phyloP scores from a whole-genome alignment of 345 rosid genomes.

The Salix koriyanagi region DNA sequence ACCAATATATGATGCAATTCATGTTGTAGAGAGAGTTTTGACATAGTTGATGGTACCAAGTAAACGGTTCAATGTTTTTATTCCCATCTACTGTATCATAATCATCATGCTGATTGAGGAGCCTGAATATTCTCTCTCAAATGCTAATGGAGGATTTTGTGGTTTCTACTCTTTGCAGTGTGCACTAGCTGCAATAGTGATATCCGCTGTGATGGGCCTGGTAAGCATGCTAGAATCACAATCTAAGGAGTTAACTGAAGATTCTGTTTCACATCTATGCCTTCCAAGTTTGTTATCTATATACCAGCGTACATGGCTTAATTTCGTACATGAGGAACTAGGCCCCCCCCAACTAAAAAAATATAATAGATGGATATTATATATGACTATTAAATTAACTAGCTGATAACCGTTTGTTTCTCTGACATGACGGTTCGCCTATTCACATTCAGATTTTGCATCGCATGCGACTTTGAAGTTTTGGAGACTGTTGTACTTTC shows the following conservation, averaged over 20 bases:
- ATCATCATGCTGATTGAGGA: not conserved
- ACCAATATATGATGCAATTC: not conserved
- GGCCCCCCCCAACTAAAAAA: not conserved
- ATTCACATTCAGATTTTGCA: not conserved
- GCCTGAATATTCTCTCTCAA: not conserved
- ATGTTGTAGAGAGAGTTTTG: not conserved
- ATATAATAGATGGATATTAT: not conserved
- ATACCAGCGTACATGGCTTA: not conserved
- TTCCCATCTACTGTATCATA: not conserved
- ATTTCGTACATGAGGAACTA: not conserved
- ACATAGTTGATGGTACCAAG: not conserved
- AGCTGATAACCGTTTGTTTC: not conserved
- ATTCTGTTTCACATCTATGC: not conserved
- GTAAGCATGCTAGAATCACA: slow-evolving; percentile 40
- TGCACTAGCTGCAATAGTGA: slow-evolving; percentile 92
- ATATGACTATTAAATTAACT: no score
- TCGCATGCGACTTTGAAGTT: not conserved
- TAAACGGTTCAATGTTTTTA: no score
- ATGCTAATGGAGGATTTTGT: slow-evolving; percentile 24
- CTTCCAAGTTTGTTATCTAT: not conserved
- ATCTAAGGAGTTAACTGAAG: not conserved
- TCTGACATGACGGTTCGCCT: not conserved
- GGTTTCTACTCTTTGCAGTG: slow-evolving; percentile 55
- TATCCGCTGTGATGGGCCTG: slow-evolving; percentile 91
- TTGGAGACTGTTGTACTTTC: not conserved